Base-by-base conservation (phyloP, 305 asterid genomes). In the Solanum hybrid region DNA sequence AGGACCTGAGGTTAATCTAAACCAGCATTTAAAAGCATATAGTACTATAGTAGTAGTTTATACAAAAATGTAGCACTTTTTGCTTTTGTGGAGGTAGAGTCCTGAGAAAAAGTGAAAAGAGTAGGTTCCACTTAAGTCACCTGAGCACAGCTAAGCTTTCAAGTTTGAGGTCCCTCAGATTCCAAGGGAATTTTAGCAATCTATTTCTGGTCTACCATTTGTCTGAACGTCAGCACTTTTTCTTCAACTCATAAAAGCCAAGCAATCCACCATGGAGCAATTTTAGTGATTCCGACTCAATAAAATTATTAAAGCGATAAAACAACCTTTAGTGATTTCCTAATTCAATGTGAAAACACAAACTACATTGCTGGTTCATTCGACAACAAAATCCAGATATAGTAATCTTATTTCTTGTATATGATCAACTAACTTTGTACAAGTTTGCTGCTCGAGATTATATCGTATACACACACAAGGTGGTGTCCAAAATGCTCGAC, bases 181-280 rank as follows among this genome's bases (percentile, higher is more conserved):
- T 71, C 89, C 24, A 35, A 14, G 79, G 39, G 28, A 13, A 71
- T 36, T 87, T 87, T 37, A 24, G 39, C 69, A 71, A 71, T 87
- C 79, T 87, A 16, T 88, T 88, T 88, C 78, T 76, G 78, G 78
- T 88, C 33, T 77, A 73, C 29, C 64, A 89, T 57, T 88, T 36
- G 86, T 34, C 37, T 78, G 78, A 57, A 18, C 40, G 11, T 51
- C 14, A 14, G 20, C 8, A 35, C 78, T 89, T 89, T 79, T 35
- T 35, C 61, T 28, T 3, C 34, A 51, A n/a, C 46, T 31, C 75
- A 31, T 31, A 75, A 46, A 40, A 24, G 28, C 39, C 82, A 86
- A 76, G 86, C 51, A 46, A 39, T 88, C 90, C 42, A 39, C 69
- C 90, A 5, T 76, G 24, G 57, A 29, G 34, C 46, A 11, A 51